A percentile compares a stretch with the other conserved stretches of the same genome.
These are phyloP conservation scores for Colletotrichum sp. DNA, from an alignment of 2,329 filamentous ascomycete species.

Conservation along the genomic window DNA sequence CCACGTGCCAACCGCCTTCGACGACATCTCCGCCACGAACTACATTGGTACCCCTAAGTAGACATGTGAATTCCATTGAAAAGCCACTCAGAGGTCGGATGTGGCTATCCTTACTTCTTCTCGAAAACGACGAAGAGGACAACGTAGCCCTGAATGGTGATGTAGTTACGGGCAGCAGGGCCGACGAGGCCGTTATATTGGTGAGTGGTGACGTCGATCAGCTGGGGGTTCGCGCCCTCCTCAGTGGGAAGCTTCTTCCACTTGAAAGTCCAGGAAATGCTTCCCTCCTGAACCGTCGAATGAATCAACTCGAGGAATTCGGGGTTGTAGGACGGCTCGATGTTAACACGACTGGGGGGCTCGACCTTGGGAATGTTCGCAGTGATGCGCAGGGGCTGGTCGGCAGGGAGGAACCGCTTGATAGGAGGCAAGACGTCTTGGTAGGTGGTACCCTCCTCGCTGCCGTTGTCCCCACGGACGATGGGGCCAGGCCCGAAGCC, in stretches of 20 bases:
- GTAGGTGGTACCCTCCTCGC: neutral
- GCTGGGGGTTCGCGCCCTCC: neutral
- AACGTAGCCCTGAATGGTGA: neutral
- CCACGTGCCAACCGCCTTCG: neutral
- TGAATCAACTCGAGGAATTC: neutral
- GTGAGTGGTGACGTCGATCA: neutral
- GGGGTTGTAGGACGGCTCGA: neutral
- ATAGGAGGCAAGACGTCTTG: neutral
- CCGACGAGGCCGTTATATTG: neutral
- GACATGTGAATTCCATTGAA: neutral
- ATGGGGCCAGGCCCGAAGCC: neutral
- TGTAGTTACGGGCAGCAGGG: neutral
- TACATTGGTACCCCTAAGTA: neutral
- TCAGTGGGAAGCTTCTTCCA: neutral
- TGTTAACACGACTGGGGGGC: neutral
- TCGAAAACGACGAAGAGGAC: neutral
- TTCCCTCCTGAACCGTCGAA: neutral
- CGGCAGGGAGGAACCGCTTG: neutral
- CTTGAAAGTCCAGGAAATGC: neutral
- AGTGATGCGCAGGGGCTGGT: neutral
- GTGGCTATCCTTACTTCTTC: neutral
- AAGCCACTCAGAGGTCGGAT: neutral
- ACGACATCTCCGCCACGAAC: neutral
- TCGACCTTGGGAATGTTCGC: neutral
- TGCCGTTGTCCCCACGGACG: rapidly evolving